Percentiles rank a stretch among this genome's conserved stretches.
Evolutionary conservation across 148 eudicot genomes (phyloP).

Genomic region (Diospyros kaki): DNA sequence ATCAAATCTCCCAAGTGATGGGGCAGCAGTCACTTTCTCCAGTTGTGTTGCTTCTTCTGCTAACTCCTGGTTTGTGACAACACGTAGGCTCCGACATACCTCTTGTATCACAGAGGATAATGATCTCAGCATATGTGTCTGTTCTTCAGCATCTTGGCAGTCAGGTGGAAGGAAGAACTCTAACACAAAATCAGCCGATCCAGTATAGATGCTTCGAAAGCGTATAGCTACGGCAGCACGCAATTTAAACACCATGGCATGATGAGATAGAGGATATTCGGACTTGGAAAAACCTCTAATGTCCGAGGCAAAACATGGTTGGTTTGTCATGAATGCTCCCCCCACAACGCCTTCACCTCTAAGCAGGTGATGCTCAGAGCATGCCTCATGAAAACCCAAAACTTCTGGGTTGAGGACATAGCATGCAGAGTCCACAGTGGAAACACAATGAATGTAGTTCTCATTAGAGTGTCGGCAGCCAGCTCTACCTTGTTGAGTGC

Average conservation of each 20-base stretch:
- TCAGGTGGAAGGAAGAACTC: constrained; percentile 71
- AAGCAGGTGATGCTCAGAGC: constrained; percentile 65
- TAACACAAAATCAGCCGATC: constrained; percentile 48
- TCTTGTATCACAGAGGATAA: constrained; percentile 42
- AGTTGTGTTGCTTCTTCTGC: constrained; percentile 25
- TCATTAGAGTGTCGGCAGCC: constrained; percentile 42
- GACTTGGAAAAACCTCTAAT: constrained; percentile 58
- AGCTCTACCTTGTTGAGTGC: constrained; percentile 41
- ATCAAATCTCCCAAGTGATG: constrained; percentile 14
- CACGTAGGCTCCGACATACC: constrained; percentile 43
- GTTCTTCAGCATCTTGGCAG: constrained; percentile 39
- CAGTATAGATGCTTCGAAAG: constrained; percentile 38
- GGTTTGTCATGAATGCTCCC: constrained; percentile 60
- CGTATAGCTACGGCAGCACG: constrained; percentile 64
- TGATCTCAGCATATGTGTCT: constrained; percentile 39
- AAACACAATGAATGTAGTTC: constrained; percentile 39
- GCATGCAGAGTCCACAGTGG: constrained; percentile 66
- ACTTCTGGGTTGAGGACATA: constrained; percentile 57
- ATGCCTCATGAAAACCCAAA: constrained; percentile 65
- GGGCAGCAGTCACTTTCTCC: constrained; percentile 15
- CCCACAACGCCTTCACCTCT: constrained; percentile 71
- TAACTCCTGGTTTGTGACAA: constrained; percentile 38
- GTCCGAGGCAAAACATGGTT: constrained; percentile 63
- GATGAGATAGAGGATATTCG: constrained; percentile 73
- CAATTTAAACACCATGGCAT: constrained; percentile 62